These are phyloP conservation scores for Sphagnum magellanicum DNA, from an alignment of 228 moss, liverwort and hornwort genomes.

Conservation along the genomic window DNA sequence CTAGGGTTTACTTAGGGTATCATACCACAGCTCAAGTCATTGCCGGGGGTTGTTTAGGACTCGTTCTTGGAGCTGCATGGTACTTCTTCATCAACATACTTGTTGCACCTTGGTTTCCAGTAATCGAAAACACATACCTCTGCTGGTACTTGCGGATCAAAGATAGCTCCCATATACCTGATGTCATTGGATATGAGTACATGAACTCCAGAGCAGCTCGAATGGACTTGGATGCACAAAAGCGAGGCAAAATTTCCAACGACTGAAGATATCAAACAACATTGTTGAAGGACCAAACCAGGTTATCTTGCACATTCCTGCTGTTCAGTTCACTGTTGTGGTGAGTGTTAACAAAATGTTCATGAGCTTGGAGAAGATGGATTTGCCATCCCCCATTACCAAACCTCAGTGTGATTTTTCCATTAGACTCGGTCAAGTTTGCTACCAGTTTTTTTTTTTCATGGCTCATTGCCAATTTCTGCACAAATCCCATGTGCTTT, in stretches of 20 bases:
- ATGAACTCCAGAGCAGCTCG: slow-evolving; percentile 59
- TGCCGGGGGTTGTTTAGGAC: slow-evolving; percentile 65
- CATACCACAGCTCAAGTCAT: slow-evolving; percentile 72
- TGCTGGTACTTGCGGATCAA: slow-evolving; percentile 78
- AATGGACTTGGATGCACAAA: slow-evolving; percentile 7
- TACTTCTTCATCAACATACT: slow-evolving; percentile 48
- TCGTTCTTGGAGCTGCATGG: slow-evolving; percentile 59
- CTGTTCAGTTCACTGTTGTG: too few relatives aligned
- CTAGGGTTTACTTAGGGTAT: slow-evolving; percentile 90
- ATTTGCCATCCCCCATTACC: too few relatives aligned
- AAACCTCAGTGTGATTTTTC: too few relatives aligned
- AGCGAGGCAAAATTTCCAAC: slow-evolving; percentile 18
- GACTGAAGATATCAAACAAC: slow-evolving; percentile 7
- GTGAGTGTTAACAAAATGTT: too few relatives aligned
- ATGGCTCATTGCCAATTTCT: too few relatives aligned
- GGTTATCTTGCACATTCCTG: too few relatives aligned
- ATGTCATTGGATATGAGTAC: slow-evolving; percentile 72
- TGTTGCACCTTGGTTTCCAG: slow-evolving; percentile 55
- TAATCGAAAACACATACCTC: slow-evolving; percentile 49
- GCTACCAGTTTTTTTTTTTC: too few relatives aligned
- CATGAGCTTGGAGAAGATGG: too few relatives aligned
- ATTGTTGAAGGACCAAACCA: too few relatives aligned
- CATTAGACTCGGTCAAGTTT: too few relatives aligned
- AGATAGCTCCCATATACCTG: slow-evolving; percentile 79
- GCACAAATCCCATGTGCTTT: too few relatives aligned